A percentile compares a stretch with the other conserved stretches of the same genome.
These are phyloP conservation scores for Fusarium sp. DNA, from an alignment of 2,329 filamentous ascomycete genomes.

Conservation along the genomic window DNA sequence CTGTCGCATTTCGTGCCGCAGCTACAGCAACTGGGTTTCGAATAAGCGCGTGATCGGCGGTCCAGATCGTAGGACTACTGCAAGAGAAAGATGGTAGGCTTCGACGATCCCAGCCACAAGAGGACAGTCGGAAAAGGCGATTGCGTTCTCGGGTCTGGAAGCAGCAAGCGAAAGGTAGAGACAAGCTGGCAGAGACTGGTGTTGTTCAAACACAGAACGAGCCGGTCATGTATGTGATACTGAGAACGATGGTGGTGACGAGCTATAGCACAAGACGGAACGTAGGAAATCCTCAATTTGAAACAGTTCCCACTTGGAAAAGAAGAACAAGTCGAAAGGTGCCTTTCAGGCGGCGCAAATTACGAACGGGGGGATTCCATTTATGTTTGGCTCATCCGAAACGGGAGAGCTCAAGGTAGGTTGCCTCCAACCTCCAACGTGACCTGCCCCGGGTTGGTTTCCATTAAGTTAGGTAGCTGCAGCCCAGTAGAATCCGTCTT, in stretches of 20 bases:
- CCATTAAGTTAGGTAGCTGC: slow-evolving; percentile 27
- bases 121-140: slow-evolving; percentile 5
- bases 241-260: slow-evolving; percentile 12
- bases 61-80: slow-evolving; percentile 38
- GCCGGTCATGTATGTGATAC: slow-evolving; percentile 9
- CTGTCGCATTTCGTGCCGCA: slow-evolving; percentile 50
- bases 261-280: slow-evolving; percentile 18
- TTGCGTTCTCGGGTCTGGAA: slow-evolving; percentile 16
- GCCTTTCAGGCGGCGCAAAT: slow-evolving; percentile 22
- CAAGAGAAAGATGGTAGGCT: slow-evolving; percentile 23
- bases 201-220: slow-evolving; percentile 12
- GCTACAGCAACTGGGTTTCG: slow-evolving; percentile 42
- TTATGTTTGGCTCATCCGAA: slow-evolving; percentile 46
- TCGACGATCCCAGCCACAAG: slow-evolving; percentile 26
- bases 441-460: slow-evolving; percentile 38
- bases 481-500: slow-evolving; percentile 26
- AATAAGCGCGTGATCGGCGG: slow-evolving; percentile 43
- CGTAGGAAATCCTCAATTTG: slow-evolving; percentile 9
- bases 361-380: slow-evolving; percentile 42
- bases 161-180: slow-evolving; percentile 7
- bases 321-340: slow-evolving; percentile 9
- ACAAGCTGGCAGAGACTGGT: slow-evolving; percentile 11
- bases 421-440: slow-evolving; percentile 47
- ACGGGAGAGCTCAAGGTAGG: slow-evolving; percentile 35
- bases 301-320: slow-evolving; percentile 6